A percentile compares a stretch with the other conserved stretches of the same genome.
Conservation (phyloP, 768 basidiomycete genomes). For the Kwoniella shandongensis region DNA sequence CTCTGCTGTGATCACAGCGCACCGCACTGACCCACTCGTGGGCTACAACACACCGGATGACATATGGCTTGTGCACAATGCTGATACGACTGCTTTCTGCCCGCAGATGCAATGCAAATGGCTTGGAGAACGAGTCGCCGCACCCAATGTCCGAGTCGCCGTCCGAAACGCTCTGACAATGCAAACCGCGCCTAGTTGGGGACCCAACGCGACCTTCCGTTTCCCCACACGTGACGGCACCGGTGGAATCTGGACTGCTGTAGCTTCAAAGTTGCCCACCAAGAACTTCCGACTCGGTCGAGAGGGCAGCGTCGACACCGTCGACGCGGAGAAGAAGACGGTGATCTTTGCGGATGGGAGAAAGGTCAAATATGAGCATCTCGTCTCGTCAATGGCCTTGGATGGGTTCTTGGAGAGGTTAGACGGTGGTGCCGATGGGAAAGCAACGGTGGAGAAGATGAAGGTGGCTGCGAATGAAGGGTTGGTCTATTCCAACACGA, state of each 20-base stretch:
- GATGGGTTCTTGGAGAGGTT: slow-evolving; percentile 48
- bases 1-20: no score
- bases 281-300: slow-evolving; percentile 41
- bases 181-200: slow-evolving; percentile 54
- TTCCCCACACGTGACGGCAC: slow-evolving; percentile 55
- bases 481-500: slow-evolving; percentile 53
- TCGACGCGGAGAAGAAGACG: slow-evolving; percentile 47
- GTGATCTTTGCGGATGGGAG: slow-evolving; percentile 50
- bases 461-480: slow-evolving; percentile 30
- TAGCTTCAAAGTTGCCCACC: slow-evolving; percentile 47
- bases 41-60: no score
- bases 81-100: not conserved
- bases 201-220: slow-evolving; percentile 55
- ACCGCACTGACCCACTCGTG: no score
- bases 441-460: slow-evolving; percentile 21
- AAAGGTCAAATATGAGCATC: slow-evolving; percentile 46
- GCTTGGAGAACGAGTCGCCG: slow-evolving; percentile 56
- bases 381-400: slow-evolving; percentile 53
- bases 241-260: slow-evolving; percentile 56
- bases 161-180: slow-evolving; percentile 54
- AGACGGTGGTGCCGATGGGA: slow-evolving; percentile 32
- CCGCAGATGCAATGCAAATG: slow-evolving; percentile 56
- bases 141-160: slow-evolving; percentile 53
- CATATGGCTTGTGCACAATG: not conserved
- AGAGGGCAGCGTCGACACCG: slow-evolving; percentile 36